Percentiles rank a stretch among this genome's conserved stretches.
phyloP scores from a whole-genome alignment of 495 filamentous ascomycete species.

The Neurospora sp. region DNA sequence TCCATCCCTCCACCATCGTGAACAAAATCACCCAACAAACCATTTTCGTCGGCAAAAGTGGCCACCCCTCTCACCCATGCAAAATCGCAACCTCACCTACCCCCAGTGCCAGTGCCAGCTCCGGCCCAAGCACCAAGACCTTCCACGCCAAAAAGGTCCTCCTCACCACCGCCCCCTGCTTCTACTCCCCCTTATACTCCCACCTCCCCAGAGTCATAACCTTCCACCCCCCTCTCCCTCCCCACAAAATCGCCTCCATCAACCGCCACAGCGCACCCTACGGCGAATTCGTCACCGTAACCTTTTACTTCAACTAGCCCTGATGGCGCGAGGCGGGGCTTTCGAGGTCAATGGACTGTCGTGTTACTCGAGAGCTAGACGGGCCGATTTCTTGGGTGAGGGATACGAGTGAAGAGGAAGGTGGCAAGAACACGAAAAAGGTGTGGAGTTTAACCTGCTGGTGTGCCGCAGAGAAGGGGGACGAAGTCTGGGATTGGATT shows the following conservation, averaged over 20 bases:
- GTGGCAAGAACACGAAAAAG: slow-evolving; percentile 17
- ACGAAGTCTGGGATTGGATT: not conserved
- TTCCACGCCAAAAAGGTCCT: slow-evolving; percentile 29
- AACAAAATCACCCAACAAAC: slow-evolving; percentile 1
- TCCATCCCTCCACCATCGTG: slow-evolving; percentile 1
- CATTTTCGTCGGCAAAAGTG: not conserved
- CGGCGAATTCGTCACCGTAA: slow-evolving; percentile 26
- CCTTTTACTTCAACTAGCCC: slow-evolving; percentile 17
- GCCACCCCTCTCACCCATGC: not conserved
- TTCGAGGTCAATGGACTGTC: slow-evolving; percentile 25
- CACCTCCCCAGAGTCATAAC: slow-evolving; percentile 5
- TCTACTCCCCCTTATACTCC: slow-evolving; percentile 7
- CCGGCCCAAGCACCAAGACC: slow-evolving; percentile 1
- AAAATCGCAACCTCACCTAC: not conserved
- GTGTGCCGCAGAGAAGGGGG: not conserved
- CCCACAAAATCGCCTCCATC: not conserved
- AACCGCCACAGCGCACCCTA: slow-evolving; percentile 24
- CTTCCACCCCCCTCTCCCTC: slow-evolving; percentile 17
- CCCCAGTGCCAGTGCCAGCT: not conserved
- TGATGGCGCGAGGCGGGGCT: slow-evolving; percentile 28
- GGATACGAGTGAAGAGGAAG: slow-evolving; percentile 27
- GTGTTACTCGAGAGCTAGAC: slow-evolving; percentile 3
- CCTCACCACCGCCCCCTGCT: slow-evolving; percentile 22
- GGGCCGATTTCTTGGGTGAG: slow-evolving; percentile 30
- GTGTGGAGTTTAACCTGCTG: not conserved